A percentile compares a stretch with the other conserved stretches of the same genome.
phyloP scores from a whole-genome alignment of 2,329 filamentous ascomycete genomes.

The Fusarium mexicanum region DNA sequence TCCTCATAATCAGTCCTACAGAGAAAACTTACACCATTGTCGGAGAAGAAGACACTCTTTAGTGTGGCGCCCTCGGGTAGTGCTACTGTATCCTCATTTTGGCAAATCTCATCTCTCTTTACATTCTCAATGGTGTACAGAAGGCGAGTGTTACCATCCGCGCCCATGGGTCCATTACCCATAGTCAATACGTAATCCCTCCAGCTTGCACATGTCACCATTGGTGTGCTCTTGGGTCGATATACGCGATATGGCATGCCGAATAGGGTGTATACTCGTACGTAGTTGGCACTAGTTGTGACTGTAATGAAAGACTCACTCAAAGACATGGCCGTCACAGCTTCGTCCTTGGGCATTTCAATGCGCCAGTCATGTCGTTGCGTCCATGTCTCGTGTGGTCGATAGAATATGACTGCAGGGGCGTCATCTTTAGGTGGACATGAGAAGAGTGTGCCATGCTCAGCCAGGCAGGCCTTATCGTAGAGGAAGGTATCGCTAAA shows the following conservation, averaged over 20 bases:
- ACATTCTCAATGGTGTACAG: constrained; percentile 95
- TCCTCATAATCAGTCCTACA: background rate
- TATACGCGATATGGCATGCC: constrained; percentile 90
- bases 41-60: constrained; percentile 89
- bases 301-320: constrained; percentile 92
- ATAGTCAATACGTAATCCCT: constrained; percentile 96
- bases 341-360: constrained; percentile 85
- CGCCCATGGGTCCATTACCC: constrained; percentile 86
- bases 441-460: constrained; percentile 86
- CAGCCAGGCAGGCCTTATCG: constrained; percentile 92
- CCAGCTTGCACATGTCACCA: constrained; percentile 94
- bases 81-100: constrained; percentile 92
- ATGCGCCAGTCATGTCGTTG: constrained; percentile 90
- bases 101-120: constrained; percentile 91
- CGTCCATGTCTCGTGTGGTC: constrained; percentile 97
- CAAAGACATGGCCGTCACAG: constrained; percentile 86
- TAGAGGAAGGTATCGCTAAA: constrained; percentile 97
- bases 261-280: constrained; percentile 92
- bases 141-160: constrained; percentile 80
- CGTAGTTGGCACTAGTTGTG: constrained; percentile 86
- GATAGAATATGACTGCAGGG: constrained; percentile 90
- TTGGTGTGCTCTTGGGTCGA: constrained; percentile 87
- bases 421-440: constrained; percentile 74
- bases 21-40: constrained; percentile 75
- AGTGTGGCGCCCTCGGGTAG: constrained; percentile 78